A percentile compares a stretch with the other conserved stretches of the same genome.
Conservation (phyloP, 129 eudicot genomes). For the Arctium lappa region DNA sequence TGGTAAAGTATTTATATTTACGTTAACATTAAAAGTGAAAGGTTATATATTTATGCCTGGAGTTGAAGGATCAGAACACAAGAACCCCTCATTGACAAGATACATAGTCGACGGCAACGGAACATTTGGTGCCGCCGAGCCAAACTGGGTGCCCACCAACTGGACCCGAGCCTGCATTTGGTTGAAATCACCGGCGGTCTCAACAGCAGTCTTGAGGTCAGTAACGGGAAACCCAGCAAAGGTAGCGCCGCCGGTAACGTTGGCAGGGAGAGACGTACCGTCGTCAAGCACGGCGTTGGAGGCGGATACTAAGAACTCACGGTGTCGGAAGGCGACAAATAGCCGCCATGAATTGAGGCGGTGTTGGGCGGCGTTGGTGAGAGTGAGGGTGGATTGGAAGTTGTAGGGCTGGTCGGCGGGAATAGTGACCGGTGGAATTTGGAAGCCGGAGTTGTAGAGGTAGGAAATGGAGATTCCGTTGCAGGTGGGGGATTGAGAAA, state of each 20-base stretch:
- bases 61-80: slow-evolving; percentile 36
- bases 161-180: slow-evolving; percentile 56
- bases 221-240: slow-evolving; percentile 55
- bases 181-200: slow-evolving; percentile 59
- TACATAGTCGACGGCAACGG: slow-evolving; percentile 47
- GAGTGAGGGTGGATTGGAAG: slow-evolving; percentile 48
- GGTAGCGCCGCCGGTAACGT: slow-evolving; percentile 49
- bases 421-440: slow-evolving; percentile 39
- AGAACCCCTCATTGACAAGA: slow-evolving; percentile 61
- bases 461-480: slow-evolving; percentile 54
- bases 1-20: too few species aligned
- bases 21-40: not conserved
- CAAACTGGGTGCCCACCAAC: slow-evolving; percentile 65
- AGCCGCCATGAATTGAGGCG: slow-evolving; percentile 61
- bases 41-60: slow-evolving; percentile 22
- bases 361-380: slow-evolving; percentile 43
- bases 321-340: slow-evolving; percentile 52
- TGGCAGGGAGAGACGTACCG: slow-evolving; percentile 47
- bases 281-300: slow-evolving; percentile 54
- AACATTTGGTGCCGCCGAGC: slow-evolving; percentile 32
- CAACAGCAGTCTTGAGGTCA: slow-evolving; percentile 55
- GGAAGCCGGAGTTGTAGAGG: slow-evolving; percentile 34
- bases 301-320: slow-evolving; percentile 60
- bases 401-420: slow-evolving; percentile 48
- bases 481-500: slow-evolving; percentile 48